A percentile compares a stretch with the other conserved stretches of the same genome.
phyloP scores from a whole-genome alignment of 1,284 basidiomycete species.

The Coniophora puteana region DNA sequence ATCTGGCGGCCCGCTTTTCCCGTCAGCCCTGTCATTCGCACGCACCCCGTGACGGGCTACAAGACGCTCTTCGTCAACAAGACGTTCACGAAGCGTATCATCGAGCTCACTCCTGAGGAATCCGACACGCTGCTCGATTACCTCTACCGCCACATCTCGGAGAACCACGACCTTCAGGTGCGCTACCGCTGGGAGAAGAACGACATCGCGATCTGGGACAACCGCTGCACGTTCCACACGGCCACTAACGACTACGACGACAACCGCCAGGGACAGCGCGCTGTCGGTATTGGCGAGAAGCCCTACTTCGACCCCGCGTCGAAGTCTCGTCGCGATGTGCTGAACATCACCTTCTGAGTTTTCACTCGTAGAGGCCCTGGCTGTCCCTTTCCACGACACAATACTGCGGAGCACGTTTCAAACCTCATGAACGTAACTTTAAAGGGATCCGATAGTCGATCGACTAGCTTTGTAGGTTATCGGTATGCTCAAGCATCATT shows the following conservation, averaged over 20 bases:
- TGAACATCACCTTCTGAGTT: conserved; percentile 20
- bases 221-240: conserved; percentile 48
- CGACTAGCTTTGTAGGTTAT: no score
- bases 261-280: conserved; percentile 51
- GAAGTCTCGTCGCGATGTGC: conserved; percentile 41
- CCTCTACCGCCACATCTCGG: conserved; percentile 51
- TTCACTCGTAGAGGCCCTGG: no score
- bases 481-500: no score
- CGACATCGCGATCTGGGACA: conserved; percentile 52
- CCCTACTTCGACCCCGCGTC: conserved; percentile 56
- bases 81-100: neutral
- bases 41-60: conserved; percentile 37
- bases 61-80: conserved; percentile 31
- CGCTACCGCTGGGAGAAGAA: conserved; percentile 40
- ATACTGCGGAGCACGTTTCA: no score
- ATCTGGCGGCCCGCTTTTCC: conserved; percentile 8
- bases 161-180: conserved; percentile 44
- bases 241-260: conserved; percentile 44
- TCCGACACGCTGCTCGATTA: conserved; percentile 61
- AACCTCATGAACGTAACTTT: no score
- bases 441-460: no score
- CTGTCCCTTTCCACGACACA: no score
- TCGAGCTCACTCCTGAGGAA: conserved; percentile 14
- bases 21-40: conserved; percentile 14
- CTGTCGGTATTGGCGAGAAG: conserved; percentile 59